Percentiles rank a stretch among this genome's conserved stretches.
Conservation (phyloP, 2,329 filamentous ascomycete genomes). For the Ophiocordyceps sinensis region DNA sequence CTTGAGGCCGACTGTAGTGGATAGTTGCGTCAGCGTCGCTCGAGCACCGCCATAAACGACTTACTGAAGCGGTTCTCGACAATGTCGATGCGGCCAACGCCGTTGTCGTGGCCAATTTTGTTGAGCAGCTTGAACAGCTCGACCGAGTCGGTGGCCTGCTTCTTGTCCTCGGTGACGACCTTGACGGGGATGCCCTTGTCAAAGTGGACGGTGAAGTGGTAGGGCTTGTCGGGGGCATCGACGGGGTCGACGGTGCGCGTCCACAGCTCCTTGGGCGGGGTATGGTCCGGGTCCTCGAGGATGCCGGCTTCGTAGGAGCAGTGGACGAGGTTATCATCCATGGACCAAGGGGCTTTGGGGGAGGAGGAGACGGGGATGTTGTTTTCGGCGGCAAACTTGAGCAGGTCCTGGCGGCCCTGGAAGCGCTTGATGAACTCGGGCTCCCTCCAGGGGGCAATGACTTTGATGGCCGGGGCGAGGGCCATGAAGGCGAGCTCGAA, state of each 20-base stretch:
- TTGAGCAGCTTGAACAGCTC: conserved; percentile 53
- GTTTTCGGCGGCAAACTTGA: conserved; percentile 53
- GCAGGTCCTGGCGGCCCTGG: conserved; percentile 52
- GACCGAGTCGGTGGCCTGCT: conserved; percentile 29
- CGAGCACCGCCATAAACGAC: no score
- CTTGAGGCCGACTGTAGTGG: conserved; percentile 11
- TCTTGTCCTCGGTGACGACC: conserved; percentile 24
- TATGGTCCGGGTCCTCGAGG: conserved; percentile 41
- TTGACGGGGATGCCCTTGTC: conserved; percentile 50
- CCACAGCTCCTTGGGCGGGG: conserved; percentile 56
- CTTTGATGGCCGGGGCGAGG: conserved; percentile 46
- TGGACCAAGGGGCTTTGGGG: conserved; percentile 55
- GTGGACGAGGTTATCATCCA: conserved; percentile 25
- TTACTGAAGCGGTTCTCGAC: background rate
- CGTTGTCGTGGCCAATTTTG: conserved; percentile 46
- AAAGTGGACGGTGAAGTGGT: conserved; percentile 51
- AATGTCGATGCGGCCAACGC: conserved; percentile 48
- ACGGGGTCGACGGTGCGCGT: conserved; percentile 35
- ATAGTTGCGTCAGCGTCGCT: no score
- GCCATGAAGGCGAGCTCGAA: conserved; percentile 17
- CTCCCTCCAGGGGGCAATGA: conserved; percentile 60
- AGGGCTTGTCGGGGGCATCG: conserved; percentile 47
- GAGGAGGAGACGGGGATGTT: conserved; percentile 60
- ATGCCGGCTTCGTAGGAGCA: conserved; percentile 64
- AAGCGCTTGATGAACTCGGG: conserved; percentile 24